phyloP scores from a whole-genome alignment of 1,139 yeast genomes.

The Blastobotrys indianensis region DNA sequence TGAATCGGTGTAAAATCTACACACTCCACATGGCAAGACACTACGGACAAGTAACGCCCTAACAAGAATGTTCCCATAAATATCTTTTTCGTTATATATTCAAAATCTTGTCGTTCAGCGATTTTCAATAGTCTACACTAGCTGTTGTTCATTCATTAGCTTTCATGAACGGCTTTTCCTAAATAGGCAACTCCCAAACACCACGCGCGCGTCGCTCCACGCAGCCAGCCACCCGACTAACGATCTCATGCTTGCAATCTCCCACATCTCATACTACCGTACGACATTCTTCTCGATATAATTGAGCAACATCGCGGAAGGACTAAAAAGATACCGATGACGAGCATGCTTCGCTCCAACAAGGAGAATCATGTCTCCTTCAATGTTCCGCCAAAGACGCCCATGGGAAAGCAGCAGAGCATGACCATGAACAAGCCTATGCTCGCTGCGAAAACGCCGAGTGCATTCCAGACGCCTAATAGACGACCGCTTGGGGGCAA shows the following conservation, averaged over 20 bases:
- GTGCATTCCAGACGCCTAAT: slow-evolving; percentile 14
- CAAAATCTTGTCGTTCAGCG: no score
- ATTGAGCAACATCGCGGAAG: background rate
- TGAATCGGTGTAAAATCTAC: no score
- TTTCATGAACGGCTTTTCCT: slow-evolving; percentile 1
- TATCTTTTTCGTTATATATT: no score
- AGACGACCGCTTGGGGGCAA: slow-evolving; percentile 27
- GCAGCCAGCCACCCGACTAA: background rate
- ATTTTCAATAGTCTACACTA: no score
- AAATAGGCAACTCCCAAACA: slow-evolving; percentile 8
- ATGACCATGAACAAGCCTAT: slow-evolving; percentile 5
- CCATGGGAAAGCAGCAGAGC: slow-evolving; percentile 11
- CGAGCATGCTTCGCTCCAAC: slow-evolving; percentile 15
- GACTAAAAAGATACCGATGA: background rate
- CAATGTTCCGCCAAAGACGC: slow-evolving; percentile 19
- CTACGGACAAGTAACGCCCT: no score
- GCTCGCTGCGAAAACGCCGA: slow-evolving; percentile 13
- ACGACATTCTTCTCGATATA: background rate
- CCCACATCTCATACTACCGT: background rate
- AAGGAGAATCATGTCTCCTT: slow-evolving; percentile 24
- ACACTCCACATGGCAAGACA: no score
- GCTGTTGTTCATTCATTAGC: no score
- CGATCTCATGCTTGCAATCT: no score
- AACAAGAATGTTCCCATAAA: no score
- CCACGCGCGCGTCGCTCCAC: background rate